Evolutionary conservation across 257 asterid genomes (phyloP), one percentile per base, ranked within the genome.

Genomic region (Nyctanthes arbortristis): DNA sequence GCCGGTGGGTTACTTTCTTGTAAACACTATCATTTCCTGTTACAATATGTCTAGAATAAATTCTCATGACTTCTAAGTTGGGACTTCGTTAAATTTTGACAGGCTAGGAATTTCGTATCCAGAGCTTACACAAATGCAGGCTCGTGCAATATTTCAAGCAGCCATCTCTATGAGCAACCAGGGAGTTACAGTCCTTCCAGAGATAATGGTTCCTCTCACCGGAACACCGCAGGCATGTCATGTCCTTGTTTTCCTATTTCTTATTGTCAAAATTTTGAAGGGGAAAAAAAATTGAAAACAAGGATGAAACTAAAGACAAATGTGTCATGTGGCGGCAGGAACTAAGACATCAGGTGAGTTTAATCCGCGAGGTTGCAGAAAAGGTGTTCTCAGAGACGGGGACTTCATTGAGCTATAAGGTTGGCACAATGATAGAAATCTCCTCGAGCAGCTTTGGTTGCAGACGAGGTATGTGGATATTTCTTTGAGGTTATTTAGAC

Each of bases 91-190:
- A 45, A 28, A 27, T 32, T 39, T 61, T 16, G 25, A 56, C 88
- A 90, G 99, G 90, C 87, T 93, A 65, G 99, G 99, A 8, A 93
- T 93, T 83, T 93, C 99, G 30, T 89, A 89, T 59, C 99, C 99
- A 0, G 97, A 93, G 82, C 78, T 93, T 29, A 71, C 99, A 1
- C 96, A 91, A 74, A 93, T 93, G 99, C 99, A 93, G 72, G 99
- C 78, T 28, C 96, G 91, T 1, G 96, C 97, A 18, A 91, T 93
- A 79, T 83, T 93, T 70, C 96, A 91, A 79, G 99, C 99, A 11
- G 99, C 99, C 13, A 85, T 87, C 69, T 71, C 90, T n/a, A 61
- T 86, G 80, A 84, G 61, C 78, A 83, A 80, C 74, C 97, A 93
- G 79, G 96, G 99, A 2, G 22, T 89, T 54, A 75, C 76, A 1